These are phyloP conservation scores for Cytospora piceicola DNA, from an alignment of 2,329 filamentous ascomycete genomes.

Conservation along the genomic window DNA sequence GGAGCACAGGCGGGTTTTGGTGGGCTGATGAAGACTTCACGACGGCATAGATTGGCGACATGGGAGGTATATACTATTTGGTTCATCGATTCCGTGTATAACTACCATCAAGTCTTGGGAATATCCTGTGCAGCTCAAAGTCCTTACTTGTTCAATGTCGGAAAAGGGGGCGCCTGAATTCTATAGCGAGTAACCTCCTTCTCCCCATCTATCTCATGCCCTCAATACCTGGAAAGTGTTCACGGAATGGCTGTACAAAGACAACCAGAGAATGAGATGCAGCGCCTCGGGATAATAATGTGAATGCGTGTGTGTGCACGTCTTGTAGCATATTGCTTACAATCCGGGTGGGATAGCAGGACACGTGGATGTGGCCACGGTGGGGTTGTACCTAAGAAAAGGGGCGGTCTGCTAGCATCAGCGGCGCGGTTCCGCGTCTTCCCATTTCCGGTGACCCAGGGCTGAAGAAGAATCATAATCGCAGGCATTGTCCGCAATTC, in stretches of 20 bases:
- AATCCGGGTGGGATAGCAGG: not conserved
- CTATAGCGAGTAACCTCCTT: not conserved
- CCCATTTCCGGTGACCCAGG: conserved; percentile 15
- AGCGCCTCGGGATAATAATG: no score
- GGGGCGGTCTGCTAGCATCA: conserved; percentile 4
- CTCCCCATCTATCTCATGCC: not conserved
- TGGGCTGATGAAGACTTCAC: conserved; percentile 13
- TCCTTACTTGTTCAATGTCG: not conserved
- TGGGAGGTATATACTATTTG: not conserved
- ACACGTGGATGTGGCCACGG: conserved; percentile 13
- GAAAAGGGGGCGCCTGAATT: not conserved
- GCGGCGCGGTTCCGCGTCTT: not conserved
- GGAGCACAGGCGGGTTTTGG: not conserved
- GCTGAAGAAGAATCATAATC: conserved; percentile 10
- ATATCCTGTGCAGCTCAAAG: not conserved
- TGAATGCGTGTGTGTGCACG: not conserved
- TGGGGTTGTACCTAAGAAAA: conserved; percentile 17
- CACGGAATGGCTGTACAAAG: no score
- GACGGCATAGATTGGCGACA: conserved; percentile 17
- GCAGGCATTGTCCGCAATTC: conserved; percentile 11
- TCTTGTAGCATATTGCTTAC: not conserved
- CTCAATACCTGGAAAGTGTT: not conserved
- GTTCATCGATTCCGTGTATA: not conserved
- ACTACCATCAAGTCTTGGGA: not conserved
- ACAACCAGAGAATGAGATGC: no score